phyloP scores from a whole-genome alignment of 2,329 filamentous ascomycete species.

The Ophiosphaerella korrae region DNA sequence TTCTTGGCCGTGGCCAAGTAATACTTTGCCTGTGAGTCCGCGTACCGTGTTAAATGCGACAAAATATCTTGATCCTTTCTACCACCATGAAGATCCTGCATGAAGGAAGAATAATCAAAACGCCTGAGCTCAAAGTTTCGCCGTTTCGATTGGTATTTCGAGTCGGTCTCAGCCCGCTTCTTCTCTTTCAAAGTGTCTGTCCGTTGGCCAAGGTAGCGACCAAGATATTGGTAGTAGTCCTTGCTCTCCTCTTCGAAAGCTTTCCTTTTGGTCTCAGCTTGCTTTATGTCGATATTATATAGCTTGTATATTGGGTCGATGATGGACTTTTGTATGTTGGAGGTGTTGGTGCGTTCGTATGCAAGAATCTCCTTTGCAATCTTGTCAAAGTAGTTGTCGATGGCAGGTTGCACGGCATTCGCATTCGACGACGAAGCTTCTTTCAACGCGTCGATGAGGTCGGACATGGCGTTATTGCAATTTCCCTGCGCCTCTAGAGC shows the following conservation, averaged over 20 bases:
- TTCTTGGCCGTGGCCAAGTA: conserved; percentile 85
- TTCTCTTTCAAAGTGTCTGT: conserved; percentile 97
- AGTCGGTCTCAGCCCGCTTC: conserved; percentile 91
- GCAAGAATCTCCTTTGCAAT: conserved; percentile 87
- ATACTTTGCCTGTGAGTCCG: conserved; percentile 82
- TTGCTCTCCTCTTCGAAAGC: conserved; percentile 99
- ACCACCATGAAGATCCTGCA: conserved; percentile 99
- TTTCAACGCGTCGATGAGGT: conserved; percentile 82
- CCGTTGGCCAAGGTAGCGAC: conserved; percentile 92
- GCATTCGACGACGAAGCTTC: conserved; percentile 91
- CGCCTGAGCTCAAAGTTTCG: conserved; percentile 95
- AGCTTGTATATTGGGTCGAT: conserved; percentile 92
- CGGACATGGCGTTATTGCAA: conserved; percentile 82
- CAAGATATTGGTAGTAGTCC: conserved; percentile 95
- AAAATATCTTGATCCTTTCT: conserved; percentile 97
- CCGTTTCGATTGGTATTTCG: conserved; percentile 93
- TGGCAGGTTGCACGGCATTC: conserved; percentile 93
- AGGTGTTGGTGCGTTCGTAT: conserved; percentile 84
- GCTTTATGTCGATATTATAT: conserved; percentile 96
- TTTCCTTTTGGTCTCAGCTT: conserved; percentile 93
- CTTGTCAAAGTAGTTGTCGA: conserved; percentile 98
- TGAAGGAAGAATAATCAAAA: conserved; percentile 98
- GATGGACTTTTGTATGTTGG: conserved; percentile 87
- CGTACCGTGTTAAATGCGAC: conserved; percentile 92
- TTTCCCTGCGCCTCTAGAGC: conserved; percentile 78